A percentile compares a stretch with the other conserved stretches of the same genome.
phyloP scores from a whole-genome alignment of 345 rosid genomes.

The Eucalyptus cloeziana region DNA sequence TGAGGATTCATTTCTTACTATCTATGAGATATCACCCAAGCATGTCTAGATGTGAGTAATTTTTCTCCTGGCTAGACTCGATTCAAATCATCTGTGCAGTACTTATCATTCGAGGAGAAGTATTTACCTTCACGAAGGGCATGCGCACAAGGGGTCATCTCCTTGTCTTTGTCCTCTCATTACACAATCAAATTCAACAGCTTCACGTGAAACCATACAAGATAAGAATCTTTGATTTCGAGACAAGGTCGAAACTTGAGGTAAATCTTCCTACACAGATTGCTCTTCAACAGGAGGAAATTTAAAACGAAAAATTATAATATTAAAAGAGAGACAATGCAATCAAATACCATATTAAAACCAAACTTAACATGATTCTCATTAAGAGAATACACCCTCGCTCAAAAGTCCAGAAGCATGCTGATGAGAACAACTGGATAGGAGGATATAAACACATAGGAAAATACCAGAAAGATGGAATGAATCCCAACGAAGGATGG shows the following conservation, averaged over 20 bases:
- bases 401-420: neutral
- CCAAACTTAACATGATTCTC: neutral
- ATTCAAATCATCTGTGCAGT: neutral
- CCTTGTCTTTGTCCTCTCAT: neutral
- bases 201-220: neutral
- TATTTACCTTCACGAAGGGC: neutral
- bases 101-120: neutral
- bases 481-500: neutral
- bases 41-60: neutral
- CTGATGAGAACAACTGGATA: too few species aligned
- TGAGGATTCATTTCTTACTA: neutral
- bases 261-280: neutral
- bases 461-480: neutral
- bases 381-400: neutral
- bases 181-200: neutral
- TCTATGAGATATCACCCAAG: neutral
- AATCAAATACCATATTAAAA: neutral
- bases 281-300: neutral
- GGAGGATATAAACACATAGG: neutral
- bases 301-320: neutral
- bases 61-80: neutral
- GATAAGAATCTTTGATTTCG: neutral
- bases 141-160: neutral
- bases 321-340: neutral
- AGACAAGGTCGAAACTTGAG: neutral